These are phyloP conservation scores for Endocalyx cinctus DNA, from an alignment of 2,329 filamentous ascomycete species.

Conservation along the genomic window DNA sequence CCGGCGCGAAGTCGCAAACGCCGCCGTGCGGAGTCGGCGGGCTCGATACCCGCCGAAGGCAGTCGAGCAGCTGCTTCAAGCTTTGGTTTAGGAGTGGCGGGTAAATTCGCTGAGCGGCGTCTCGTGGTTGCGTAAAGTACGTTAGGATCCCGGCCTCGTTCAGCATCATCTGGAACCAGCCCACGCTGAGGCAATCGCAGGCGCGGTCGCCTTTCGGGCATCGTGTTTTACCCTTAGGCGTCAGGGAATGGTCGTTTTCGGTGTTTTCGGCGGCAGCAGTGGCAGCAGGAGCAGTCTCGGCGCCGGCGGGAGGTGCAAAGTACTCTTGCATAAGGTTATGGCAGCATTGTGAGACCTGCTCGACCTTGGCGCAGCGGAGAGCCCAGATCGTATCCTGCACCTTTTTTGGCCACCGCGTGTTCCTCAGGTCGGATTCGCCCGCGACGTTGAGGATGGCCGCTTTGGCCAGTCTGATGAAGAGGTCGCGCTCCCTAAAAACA, in stretches of 20 bases:
- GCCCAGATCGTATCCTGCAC: slow-evolving; percentile 46
- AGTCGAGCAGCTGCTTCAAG: slow-evolving; percentile 40
- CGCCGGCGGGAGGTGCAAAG: slow-evolving; percentile 18
- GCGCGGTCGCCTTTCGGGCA: slow-evolving; percentile 46
- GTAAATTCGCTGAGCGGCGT: no score
- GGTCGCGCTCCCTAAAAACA: slow-evolving; percentile 43
- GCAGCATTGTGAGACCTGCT: slow-evolving; percentile 45
- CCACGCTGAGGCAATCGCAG: slow-evolving; percentile 49
- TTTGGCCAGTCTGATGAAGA: slow-evolving; percentile 48
- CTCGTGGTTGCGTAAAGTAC: no score
- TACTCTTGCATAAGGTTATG: slow-evolving; percentile 41
- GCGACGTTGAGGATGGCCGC: slow-evolving; percentile 41
- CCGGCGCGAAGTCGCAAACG: slow-evolving; percentile 45
- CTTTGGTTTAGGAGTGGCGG: slow-evolving; percentile 31
- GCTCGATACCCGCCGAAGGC: slow-evolving; percentile 38
- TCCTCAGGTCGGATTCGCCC: slow-evolving; percentile 37
- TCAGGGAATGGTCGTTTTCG: slow-evolving; percentile 16
- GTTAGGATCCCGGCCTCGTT: slow-evolving; percentile 42
- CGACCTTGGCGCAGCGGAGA: slow-evolving; percentile 44
- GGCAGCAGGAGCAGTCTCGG: slow-evolving; percentile 10
- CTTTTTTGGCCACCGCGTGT: slow-evolving; percentile 41
- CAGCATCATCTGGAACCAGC: slow-evolving; percentile 49
- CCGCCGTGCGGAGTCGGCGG: slow-evolving; percentile 37
- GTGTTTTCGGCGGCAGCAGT: no score
- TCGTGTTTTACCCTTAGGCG: slow-evolving; percentile 36